Percentiles rank a stretch among this genome's conserved stretches.
Conservation (phyloP, 2,329 filamentous ascomycete species). For the Xylariaceae sp. region DNA sequence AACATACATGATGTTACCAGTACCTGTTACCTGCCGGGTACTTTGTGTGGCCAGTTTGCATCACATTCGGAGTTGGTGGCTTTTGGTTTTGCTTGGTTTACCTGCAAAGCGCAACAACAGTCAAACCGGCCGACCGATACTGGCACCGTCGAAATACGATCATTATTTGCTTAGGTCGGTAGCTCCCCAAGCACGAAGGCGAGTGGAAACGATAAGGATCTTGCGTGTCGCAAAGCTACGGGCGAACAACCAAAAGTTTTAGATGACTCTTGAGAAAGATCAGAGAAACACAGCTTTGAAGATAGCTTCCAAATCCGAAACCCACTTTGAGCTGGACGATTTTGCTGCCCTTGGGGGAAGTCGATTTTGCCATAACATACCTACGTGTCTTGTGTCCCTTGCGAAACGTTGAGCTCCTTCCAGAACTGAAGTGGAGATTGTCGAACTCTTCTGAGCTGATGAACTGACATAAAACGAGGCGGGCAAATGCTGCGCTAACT, state of each 20-base stretch:
- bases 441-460: constrained; percentile 8
- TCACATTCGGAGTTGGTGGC: constrained; percentile 23
- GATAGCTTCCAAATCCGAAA: constrained; percentile 34
- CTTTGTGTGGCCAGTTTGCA: constrained; percentile 22
- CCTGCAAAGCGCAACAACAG: constrained; percentile 19
- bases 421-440: constrained; percentile 8
- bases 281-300: constrained; percentile 29
- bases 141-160: constrained; percentile 28
- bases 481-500: constrained; percentile 7
- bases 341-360: constrained; percentile 3
- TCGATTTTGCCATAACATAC: constrained; percentile 4
- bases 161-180: constrained; percentile 23
- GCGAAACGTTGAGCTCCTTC: constrained; percentile 5
- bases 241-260: constrained; percentile 20
- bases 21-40: constrained; percentile 4
- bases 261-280: constrained; percentile 26
- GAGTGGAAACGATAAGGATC: constrained; percentile 24
- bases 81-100: constrained; percentile 17
- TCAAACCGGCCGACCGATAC: constrained; percentile 25
- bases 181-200: constrained; percentile 20
- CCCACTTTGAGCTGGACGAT: constrained; percentile 26
- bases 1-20: constrained; percentile 19
- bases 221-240: constrained; percentile 30
- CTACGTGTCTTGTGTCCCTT: background rate
- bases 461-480: constrained; percentile 18